Base-by-base conservation (phyloP, 2,329 filamentous ascomycete genomes). In the Sclerotinia glacialis region DNA sequence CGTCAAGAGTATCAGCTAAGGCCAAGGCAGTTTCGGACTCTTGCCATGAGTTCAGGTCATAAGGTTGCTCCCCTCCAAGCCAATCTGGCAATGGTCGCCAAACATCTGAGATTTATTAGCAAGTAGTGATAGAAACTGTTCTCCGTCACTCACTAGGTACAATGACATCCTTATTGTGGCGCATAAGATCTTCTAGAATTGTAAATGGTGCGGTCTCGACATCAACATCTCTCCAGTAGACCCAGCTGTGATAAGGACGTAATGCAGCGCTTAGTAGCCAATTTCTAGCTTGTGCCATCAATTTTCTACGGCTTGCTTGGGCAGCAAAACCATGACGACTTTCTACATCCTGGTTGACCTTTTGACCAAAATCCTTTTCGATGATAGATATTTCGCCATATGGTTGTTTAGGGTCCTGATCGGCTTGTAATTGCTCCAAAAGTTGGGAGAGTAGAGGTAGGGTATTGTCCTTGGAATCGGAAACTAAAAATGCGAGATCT, bases 71-170 rank as follows among this genome's bases (percentile, higher is more conserved):
- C 74, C 95, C 96, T 55, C 95, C 95, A 31, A 99, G 90, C 95
- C 95, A 99, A 78, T 99, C 95, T 8, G 95, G 95, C 58, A 99
- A 85, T n/a, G 95, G 95, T 71, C 95, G 89, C 95, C 95, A 99
- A 68, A 99, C 95, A 80, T 99, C 90, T 93, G 40, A 67, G 65
- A 66, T 58, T n/a, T 44, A 59, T 68, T 58, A 60, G 40, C 44
- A 37, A 28, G 11, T 28, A 52, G 21, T 26, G 11, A 42, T 44
- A 21, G 18, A 61, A 23, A 12, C 52, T 21, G 23, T 34, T 44
- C 46, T 34, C 14, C 4, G 52, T 54, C 66, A 86, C 93, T 82
- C 83, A 97, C 94, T 99, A 11, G 95, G 95, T 66, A 99, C 95
- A 76, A 97, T 99, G 40, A 99, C 89, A 77, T 99, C 95, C 79